These are phyloP conservation scores for Glebionis coronaria DNA, from an alignment of 129 eudicot species.

Conservation along the genomic window DNA sequence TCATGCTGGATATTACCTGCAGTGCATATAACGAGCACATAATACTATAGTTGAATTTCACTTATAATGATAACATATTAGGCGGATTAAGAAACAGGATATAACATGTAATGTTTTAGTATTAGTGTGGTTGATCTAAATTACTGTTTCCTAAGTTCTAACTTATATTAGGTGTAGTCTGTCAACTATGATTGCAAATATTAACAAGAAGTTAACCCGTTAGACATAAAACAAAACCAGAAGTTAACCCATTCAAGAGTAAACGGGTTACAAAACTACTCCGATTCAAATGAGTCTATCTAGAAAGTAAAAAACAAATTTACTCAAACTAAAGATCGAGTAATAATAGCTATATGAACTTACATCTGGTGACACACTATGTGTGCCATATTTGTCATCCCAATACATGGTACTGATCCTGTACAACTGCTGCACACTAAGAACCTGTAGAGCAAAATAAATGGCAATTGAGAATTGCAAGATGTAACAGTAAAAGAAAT, in stretches of 20 bases:
- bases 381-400: constrained; percentile 48
- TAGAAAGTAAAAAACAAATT: neutral
- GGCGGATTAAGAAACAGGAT: too few relatives aligned
- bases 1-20: constrained; percentile 90
- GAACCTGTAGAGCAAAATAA: constrained; percentile 30
- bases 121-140: too few relatives aligned
- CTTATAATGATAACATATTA: too few relatives aligned
- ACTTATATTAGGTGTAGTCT: too few relatives aligned
- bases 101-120: too few relatives aligned
- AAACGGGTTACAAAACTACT: neutral
- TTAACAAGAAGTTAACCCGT: neutral
- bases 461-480: neutral
- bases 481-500: neutral
- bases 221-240: neutral
- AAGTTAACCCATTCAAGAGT: neutral
- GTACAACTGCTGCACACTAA: constrained; percentile 44
- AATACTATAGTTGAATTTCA: too few relatives aligned
- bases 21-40: neutral
- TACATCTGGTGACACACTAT: constrained; percentile 43
- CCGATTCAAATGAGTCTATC: neutral
- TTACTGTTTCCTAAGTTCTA: too few relatives aligned
- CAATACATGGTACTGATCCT: constrained; percentile 44
- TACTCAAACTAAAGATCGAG: neutral
- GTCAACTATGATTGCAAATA: too few relatives aligned
- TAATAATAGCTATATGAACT: constrained; percentile 19